Percentiles rank a stretch among this genome's conserved stretches.
Conservation (phyloP, 139 green algal genomes). For the Micromonas pusilla region DNA sequence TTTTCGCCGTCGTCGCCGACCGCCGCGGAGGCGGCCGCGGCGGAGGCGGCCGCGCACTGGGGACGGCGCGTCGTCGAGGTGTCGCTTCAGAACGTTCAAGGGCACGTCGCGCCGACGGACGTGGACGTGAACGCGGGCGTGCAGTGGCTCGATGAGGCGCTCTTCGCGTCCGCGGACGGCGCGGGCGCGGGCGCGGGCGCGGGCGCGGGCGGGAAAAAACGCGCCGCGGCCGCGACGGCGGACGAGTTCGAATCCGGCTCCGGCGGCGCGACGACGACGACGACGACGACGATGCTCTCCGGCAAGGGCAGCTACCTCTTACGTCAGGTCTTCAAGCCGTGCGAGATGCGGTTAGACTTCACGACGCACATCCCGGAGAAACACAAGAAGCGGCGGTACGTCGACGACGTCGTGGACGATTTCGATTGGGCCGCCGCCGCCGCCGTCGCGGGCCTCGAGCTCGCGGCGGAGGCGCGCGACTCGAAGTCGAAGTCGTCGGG, state of each 20-base stretch:
- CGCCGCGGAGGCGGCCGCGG: conserved; percentile 20
- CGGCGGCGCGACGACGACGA: too few species aligned
- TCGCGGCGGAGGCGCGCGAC: too few species aligned
- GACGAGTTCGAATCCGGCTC: too few species aligned
- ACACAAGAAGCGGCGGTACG: conserved; percentile 14
- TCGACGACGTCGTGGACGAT: neutral
- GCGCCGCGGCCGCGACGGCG: too few species aligned
- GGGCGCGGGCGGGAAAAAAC: too few species aligned
- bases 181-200: too few species aligned
- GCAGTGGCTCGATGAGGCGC: conserved; percentile 35
- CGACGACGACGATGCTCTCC: too few species aligned
- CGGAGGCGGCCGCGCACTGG: neutral
- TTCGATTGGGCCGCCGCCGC: neutral
- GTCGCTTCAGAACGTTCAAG: conserved; percentile 10
- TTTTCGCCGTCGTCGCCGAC: conserved; percentile 28
- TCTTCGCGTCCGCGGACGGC: neutral
- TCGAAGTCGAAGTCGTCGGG: too few species aligned
- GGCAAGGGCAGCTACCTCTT: too few species aligned
- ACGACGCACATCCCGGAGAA: conserved; percentile 25
- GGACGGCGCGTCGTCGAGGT: neutral
- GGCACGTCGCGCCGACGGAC: conserved; percentile 39
- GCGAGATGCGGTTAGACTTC: conserved; percentile 36
- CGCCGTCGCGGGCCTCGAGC: too few species aligned
- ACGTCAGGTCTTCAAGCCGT: conserved; percentile 34
- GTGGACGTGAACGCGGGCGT: conserved; percentile 37